Base-by-base conservation (phyloP, 192 early-diverging fungal genomes). In the Phycomyces blakesleeanus region DNA sequence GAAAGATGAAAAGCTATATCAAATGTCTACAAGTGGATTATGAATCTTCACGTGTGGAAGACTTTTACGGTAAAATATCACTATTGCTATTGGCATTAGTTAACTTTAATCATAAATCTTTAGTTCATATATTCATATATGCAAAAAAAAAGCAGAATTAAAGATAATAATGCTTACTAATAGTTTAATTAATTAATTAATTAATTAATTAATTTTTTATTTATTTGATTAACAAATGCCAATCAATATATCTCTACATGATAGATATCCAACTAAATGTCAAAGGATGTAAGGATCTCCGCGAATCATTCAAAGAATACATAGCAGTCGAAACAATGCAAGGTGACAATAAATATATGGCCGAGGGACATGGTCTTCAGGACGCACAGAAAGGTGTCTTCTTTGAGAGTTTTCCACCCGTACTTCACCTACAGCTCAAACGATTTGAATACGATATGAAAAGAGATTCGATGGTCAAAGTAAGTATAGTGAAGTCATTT, bases 1-100 rank as follows among this genome's bases (percentile, higher is more conserved):
- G 96, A 29, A 95, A 92, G 69, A 96, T 94, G 90, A 98, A 98
- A 80, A 93, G 89, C 73, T 99, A 92, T 73, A 89, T 98, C 65
- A 90, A 89, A 71, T 98, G 97, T 55, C 86, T 97, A 61, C 85
- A 96, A 55, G 92, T 99, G 1, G 84, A 93, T 52, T 99, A 87
- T 68, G 94, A 97, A 76, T 97, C 93, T 29, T 95, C 94, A 54
- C 82, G 97, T 14, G 82, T 91, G 24, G 95, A 99, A 67, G 90
- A 95, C 76, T 97, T 88, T 77, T 97, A 97, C 76, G 92, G 86
- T 87, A 76, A 10, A 54, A 25, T 22, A 38, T 24, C 38, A 40
- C 20, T 51, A 47, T n/a, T n/a, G n/a, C n/a, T n/a, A n/a, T n/a
- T n/a, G n/a, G n/a, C n/a, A n/a, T n/a, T n/a, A n/a, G n/a, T n/a